Conservation (phyloP, 345 rosid genomes). For the Bruguiera sexangula region DNA sequence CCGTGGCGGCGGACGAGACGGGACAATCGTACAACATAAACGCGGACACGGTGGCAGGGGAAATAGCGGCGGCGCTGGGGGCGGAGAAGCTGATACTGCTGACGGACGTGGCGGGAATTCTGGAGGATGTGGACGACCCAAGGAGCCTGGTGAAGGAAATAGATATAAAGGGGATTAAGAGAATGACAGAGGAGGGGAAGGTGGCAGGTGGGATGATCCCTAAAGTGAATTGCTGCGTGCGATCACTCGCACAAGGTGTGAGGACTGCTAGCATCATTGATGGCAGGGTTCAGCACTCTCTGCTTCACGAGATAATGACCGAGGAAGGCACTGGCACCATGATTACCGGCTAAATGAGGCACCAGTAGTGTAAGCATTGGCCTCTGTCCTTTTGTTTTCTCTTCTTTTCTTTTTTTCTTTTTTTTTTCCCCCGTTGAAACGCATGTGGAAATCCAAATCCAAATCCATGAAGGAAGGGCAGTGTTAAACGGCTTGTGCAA, state of each 20-base stretch:
- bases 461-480: too few species aligned
- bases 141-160: conserved; percentile 76
- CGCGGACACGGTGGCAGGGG: conserved; percentile 94
- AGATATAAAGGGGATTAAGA: conserved; percentile 78
- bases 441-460: too few species aligned
- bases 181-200: conserved; percentile 66
- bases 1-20: conserved; percentile 71
- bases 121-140: conserved; percentile 56
- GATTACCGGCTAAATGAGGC: conserved; percentile 56
- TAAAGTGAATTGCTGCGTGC: conserved; percentile 77
- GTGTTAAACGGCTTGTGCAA: too few species aligned
- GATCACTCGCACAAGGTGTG: conserved; percentile 81
- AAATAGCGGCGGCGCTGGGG: conserved; percentile 83
- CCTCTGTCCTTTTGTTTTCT: too few species aligned
- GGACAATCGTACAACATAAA: conserved; percentile 82
- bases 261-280: conserved; percentile 88
- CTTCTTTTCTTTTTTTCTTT: too few species aligned
- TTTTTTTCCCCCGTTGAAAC: too few species aligned
- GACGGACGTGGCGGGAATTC: conserved; percentile 87
- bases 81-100: conserved; percentile 73
- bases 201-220: conserved; percentile 96
- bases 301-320: conserved; percentile 86
- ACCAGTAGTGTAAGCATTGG: too few species aligned
- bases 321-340: conserved; percentile 94
- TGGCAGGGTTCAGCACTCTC: conserved; percentile 75